Evolutionary conservation across 192 early-diverging fungal species (phyloP).

Genomic region (Gonapodya sp.): DNA sequence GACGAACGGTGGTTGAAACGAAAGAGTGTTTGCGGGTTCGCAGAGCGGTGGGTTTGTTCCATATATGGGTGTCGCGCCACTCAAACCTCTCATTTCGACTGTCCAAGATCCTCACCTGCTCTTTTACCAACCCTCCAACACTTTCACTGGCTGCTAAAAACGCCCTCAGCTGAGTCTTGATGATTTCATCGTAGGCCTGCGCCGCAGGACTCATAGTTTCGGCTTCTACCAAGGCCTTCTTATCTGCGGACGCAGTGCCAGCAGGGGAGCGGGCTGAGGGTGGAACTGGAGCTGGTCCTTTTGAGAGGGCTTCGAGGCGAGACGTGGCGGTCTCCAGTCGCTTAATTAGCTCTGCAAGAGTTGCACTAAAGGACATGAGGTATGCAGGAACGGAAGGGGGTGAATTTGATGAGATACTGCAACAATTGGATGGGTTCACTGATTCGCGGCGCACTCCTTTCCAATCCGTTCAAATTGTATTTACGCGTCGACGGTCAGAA

Average conservation of each 20-base stretch:
- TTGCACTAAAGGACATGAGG: neutral
- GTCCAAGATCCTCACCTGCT: slow-evolving; percentile 58
- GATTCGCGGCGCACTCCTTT: no score
- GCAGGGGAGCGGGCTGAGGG: slow-evolving; percentile 25
- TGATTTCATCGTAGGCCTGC: slow-evolving; percentile 39
- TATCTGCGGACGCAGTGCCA: slow-evolving; percentile 1
- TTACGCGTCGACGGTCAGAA: no score
- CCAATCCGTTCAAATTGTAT: no score
- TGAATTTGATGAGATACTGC: no score
- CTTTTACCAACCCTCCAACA: slow-evolving; percentile 50
- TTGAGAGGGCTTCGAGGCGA: slow-evolving; percentile 77
- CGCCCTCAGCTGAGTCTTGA: slow-evolving; percentile 26
- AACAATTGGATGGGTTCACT: no score
- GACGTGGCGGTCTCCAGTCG: slow-evolving; percentile 85
- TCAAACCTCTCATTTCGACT: no score
- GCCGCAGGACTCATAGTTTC: slow-evolving; percentile 26
- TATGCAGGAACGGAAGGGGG: no score
- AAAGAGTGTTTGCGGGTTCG: neutral
- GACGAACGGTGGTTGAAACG: neutral
- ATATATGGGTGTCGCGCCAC: no score
- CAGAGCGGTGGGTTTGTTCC: no score
- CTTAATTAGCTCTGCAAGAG: slow-evolving; percentile 57
- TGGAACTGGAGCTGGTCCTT: slow-evolving; percentile 25
- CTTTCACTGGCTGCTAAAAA: slow-evolving; percentile 28
- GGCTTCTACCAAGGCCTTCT: slow-evolving; percentile 25